Base-by-base conservation (phyloP, 257 asterid genomes). In the Penstemon barbatus region DNA sequence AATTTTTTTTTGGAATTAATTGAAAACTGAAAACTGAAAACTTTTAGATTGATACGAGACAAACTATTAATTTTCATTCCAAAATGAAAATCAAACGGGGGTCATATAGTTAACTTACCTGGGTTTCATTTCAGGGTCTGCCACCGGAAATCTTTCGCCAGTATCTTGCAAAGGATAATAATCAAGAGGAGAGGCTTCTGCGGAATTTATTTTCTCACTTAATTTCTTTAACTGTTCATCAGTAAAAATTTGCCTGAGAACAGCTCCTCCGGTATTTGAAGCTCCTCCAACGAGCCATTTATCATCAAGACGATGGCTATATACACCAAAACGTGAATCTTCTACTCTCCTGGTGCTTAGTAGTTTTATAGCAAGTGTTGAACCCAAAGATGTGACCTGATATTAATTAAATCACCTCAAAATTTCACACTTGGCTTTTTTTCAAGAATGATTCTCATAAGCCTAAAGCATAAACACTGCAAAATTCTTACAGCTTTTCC, bases 241-340 rank as follows among this genome's bases (percentile, higher is more conserved):
- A 0, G 91, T 82, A 74, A 92, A 92, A 25, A 88, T 56, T 76
- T 85, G 81, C 80, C 95, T 85, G 42, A 92, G 93, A 68, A 90
- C 96, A 67, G 93, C 95, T 68, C 98, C 98, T 33, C 98, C 98
- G 9, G 98, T 90, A 76, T 92, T 92, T 70, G 98, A 92, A 58
- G 98, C 98, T 64, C 98, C 98, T 58, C 98, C 97, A 48, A 92
- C 97, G 8, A 92, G 98, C 98, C 98, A 92, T 78, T 85, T 86
- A 68, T 92, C 92, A 6, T 90, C 89, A 45, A 92, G 98, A 33
- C 97, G 88, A 48, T 92, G 98, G 66, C 98, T 92, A 61, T 92
- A 92, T 48, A 92, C 95, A 6, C 98, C 98, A 80, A 79, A 92
- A 57, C 96, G 88, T 13, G 98, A 90, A 84, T 92, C 97, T 50